A percentile compares a stretch with the other conserved stretches of the same genome.
These are phyloP conservation scores for Aspergillus saccharolyticus DNA, from an alignment of 495 filamentous ascomycete species.

Conservation along the genomic window DNA sequence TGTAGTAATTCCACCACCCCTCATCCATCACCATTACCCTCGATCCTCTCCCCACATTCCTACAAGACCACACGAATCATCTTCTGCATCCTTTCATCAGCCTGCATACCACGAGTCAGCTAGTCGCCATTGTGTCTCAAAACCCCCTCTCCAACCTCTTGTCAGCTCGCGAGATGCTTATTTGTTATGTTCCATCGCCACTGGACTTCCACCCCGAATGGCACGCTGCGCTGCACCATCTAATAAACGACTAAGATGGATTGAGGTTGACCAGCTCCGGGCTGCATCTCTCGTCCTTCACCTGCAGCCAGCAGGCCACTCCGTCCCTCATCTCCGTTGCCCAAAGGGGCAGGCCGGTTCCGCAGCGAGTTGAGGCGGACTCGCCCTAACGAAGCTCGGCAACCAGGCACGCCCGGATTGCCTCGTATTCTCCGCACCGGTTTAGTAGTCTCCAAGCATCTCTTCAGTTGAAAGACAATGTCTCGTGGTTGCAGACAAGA, in stretches of 20 bases:
- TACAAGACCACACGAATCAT: background rate
- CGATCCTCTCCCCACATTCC: too few species aligned
- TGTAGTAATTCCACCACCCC: too few species aligned
- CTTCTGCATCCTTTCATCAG: background rate
- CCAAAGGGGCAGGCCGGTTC: background rate
- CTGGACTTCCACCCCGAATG: background rate
- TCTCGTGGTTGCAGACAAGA: too few species aligned
- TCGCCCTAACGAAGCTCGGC: slow-evolving; percentile 39
- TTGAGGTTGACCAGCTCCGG: background rate
- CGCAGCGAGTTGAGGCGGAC: slow-evolving; percentile 28
- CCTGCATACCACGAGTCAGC: background rate
- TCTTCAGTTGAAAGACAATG: too few species aligned
- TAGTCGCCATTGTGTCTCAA: background rate
- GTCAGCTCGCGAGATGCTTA: background rate
- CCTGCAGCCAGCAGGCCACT: background rate
- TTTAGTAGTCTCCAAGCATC: too few species aligned
- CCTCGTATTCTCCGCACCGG: background rate
- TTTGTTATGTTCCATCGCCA: background rate
- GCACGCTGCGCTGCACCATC: background rate
- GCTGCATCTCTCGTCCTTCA: background rate
- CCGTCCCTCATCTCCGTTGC: background rate
- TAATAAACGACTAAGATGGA: background rate
- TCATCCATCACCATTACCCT: background rate
- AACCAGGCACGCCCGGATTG: background rate
- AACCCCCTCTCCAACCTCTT: background rate